Percentiles rank a stretch among this genome's conserved stretches.
Evolutionary conservation across 352 stramenopile species (phyloP).

Genomic region (Phytophthora cactorum): DNA sequence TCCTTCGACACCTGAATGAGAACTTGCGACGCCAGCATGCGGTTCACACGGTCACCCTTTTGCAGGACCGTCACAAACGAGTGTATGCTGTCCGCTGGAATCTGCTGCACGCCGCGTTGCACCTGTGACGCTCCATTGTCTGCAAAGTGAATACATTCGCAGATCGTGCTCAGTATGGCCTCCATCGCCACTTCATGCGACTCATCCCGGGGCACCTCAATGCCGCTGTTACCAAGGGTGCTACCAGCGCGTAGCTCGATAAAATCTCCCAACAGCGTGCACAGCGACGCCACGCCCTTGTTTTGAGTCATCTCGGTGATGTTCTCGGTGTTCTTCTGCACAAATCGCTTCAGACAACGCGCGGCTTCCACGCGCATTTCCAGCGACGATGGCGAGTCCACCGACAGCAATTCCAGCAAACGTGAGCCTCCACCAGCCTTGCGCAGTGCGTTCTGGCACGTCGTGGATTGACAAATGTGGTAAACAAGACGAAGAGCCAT

Average conservation of each 20-base stretch:
- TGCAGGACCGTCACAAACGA: constrained; percentile 74
- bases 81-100: constrained; percentile 57
- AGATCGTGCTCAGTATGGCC: constrained; percentile 77
- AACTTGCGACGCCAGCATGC: constrained; percentile 78
- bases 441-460: constrained; percentile 74
- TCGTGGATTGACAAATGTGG: constrained; percentile 68
- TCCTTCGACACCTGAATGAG: constrained; percentile 72
- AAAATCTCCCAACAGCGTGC: constrained; percentile 62
- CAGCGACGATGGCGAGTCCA: constrained; percentile 54
- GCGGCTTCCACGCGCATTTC: constrained; percentile 73
- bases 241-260: constrained; percentile 48
- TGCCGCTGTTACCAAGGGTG: constrained; percentile 26
- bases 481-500: constrained; percentile 79
- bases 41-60: constrained; percentile 61
- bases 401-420: constrained; percentile 62
- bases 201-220: constrained; percentile 47
- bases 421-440: constrained; percentile 55
- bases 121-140: constrained; percentile 43
- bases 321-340: constrained; percentile 77
- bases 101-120: constrained; percentile 52
- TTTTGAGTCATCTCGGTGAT: constrained; percentile 67
- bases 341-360: constrained; percentile 75
- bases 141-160: constrained; percentile 71
- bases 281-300: constrained; percentile 61
- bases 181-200: constrained; percentile 73